A percentile compares a stretch with the other conserved stretches of the same genome.
These are phyloP conservation scores for Trifolium subterraneum DNA, from an alignment of 306 rosid genomes.

Conservation along the genomic window DNA sequence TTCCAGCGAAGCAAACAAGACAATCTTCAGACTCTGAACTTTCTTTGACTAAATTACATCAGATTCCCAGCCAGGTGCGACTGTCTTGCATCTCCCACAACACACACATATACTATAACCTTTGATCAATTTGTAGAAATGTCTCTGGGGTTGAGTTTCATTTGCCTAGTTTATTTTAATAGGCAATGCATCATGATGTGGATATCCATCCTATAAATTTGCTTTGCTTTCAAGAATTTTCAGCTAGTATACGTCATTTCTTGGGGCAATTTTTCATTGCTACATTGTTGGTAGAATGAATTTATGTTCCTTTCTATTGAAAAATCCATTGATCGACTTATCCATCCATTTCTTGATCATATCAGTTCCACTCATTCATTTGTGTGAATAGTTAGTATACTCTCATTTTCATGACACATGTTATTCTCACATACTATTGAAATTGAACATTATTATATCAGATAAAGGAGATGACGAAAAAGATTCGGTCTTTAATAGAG, in stretches of 20 bases:
- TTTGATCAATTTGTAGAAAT: no score
- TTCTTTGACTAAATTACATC: conserved; percentile 68
- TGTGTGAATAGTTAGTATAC: not conserved
- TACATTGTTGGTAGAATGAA: not conserved
- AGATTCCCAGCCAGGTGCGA: conserved; percentile 76
- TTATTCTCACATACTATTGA: conserved; percentile 26
- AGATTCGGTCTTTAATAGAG: conserved; percentile 59
- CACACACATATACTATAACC: not conserved
- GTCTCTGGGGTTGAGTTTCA: no score
- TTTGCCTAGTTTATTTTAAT: not conserved
- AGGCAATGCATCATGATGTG: no score
- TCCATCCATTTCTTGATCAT: not conserved
- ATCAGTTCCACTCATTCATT: not conserved
- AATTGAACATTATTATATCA: conserved; percentile 47
- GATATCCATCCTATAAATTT: not conserved
- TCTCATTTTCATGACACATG: conserved; percentile 15
- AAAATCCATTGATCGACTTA: not conserved
- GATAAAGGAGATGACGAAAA: conserved; percentile 76
- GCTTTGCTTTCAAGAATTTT: conserved; percentile 10
- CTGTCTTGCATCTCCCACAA: conserved; percentile 16
- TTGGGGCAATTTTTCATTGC: not conserved
- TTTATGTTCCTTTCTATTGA: not conserved
- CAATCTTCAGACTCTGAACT: conserved; percentile 66
- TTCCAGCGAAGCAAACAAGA: conserved; percentile 66
- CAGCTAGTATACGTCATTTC: conserved; percentile 20